Percentiles rank a stretch among this genome's conserved stretches.
Evolutionary conservation across 2,329 filamentous ascomycete genomes (phyloP).

Genomic region (Botryotinia calthae): DNA sequence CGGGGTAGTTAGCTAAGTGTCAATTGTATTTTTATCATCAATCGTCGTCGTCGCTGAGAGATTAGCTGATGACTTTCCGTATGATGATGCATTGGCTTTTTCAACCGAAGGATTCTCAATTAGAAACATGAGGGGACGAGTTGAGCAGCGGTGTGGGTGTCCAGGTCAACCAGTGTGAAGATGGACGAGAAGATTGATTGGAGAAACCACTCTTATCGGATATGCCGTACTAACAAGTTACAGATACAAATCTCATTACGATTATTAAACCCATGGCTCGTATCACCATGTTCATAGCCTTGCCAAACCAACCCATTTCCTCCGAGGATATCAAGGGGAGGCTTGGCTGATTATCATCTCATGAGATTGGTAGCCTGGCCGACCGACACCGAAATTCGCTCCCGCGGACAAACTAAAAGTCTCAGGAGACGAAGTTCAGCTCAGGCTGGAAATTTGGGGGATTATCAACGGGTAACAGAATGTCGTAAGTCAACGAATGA

Average conservation of each 20-base stretch:
- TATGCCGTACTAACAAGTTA: neutral
- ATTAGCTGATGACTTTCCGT: neutral
- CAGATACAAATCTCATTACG: neutral
- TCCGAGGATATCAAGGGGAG: neutral
- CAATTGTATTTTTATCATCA: neutral
- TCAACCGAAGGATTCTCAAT: neutral
- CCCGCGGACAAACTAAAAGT: conserved; percentile 8
- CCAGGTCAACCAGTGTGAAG: conserved; percentile 17
- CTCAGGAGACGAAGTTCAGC: conserved; percentile 14
- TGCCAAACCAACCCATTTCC: conserved; percentile 1
- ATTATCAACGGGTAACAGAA: neutral
- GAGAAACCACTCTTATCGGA: neutral
- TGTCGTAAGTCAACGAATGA: neutral
- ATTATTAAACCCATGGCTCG: conserved; percentile 5
- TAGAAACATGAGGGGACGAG: conserved; percentile 1
- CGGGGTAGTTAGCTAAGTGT: neutral
- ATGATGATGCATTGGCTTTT: neutral
- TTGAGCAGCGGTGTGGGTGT: conserved; percentile 20
- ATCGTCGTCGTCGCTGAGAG: neutral
- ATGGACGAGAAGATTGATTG: conserved; percentile 1
- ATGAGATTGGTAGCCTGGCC: conserved; percentile 17
- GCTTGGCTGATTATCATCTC: conserved; percentile 11
- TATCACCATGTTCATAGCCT: conserved; percentile 13
- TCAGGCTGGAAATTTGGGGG: conserved; percentile 11
- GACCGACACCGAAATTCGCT: conserved; percentile 8